Conservation (phyloP, 495 filamentous ascomycete genomes). For the Cladorrhinum samala region DNA sequence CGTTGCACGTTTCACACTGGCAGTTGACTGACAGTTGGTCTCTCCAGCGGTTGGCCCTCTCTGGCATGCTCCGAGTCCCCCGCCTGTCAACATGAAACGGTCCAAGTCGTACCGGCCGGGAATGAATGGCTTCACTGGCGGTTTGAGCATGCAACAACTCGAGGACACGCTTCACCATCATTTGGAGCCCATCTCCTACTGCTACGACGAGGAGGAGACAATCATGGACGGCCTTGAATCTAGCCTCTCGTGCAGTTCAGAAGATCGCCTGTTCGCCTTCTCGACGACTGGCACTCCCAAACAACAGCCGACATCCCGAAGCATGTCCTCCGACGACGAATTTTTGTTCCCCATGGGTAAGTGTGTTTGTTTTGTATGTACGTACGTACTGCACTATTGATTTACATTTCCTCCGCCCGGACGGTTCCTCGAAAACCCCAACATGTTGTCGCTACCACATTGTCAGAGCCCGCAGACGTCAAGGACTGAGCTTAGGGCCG, state of each 20-base stretch:
- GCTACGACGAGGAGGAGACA: background rate
- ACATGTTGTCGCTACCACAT: too few species aligned
- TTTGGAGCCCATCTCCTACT: background rate
- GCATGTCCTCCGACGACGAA: too few species aligned
- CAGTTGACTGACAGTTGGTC: background rate
- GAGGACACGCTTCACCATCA: background rate
- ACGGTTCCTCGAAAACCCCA: too few species aligned
- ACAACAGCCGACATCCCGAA: too few species aligned
- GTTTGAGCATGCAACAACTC: background rate
- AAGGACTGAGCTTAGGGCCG: too few species aligned
- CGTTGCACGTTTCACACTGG: background rate
- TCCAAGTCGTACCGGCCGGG: background rate
- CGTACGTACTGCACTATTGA: too few species aligned
- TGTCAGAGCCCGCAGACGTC: too few species aligned
- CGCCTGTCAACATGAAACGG: background rate
- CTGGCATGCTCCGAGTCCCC: too few species aligned
- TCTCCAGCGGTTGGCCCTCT: background rate
- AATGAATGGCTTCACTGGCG: background rate
- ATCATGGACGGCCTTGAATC: background rate
- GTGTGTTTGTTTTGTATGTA: too few species aligned
- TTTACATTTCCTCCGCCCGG: too few species aligned
- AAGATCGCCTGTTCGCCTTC: background rate
- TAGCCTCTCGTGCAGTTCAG: background rate
- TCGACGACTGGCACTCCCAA: too few species aligned
- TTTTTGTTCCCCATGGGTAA: too few species aligned